Evolutionary conservation across 139 green algal genomes (phyloP).

Genomic region (Chlorella vulgaris): DNA sequence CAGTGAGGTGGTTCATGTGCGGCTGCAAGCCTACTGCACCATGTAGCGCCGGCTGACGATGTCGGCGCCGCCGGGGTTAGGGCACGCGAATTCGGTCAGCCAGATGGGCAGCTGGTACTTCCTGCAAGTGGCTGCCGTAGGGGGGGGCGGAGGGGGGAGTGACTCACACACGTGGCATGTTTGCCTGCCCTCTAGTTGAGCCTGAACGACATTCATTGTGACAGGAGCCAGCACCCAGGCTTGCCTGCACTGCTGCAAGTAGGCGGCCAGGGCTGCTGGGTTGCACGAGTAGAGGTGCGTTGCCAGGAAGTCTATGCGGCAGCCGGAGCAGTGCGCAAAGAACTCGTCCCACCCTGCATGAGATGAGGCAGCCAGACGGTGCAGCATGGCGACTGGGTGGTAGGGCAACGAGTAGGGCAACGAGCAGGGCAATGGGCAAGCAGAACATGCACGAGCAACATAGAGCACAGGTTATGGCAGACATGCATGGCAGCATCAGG

Average conservation of each 20-base stretch:
- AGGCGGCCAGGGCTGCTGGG: neutral
- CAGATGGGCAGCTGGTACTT: slow-evolving; percentile 36
- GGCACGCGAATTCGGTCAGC: slow-evolving; percentile 42
- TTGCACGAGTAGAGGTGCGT: slow-evolving; percentile 38
- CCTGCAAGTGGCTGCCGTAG: slow-evolving; percentile 1
- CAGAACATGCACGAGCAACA: too few relatives aligned
- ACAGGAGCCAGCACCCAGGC: neutral
- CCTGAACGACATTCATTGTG: neutral
- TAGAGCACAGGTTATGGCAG: neutral
- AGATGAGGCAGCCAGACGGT: neutral
- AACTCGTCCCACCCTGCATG: slow-evolving; percentile 32
- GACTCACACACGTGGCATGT: neutral
- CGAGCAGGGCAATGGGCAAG: too few relatives aligned
- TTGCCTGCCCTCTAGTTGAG: neutral
- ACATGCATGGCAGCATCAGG: neutral
- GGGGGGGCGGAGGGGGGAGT: neutral
- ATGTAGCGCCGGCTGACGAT: slow-evolving; percentile 5
- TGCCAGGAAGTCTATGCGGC: slow-evolving; percentile 38
- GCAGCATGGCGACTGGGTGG: neutral
- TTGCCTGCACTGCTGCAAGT: slow-evolving; percentile 17
- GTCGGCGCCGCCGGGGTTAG: slow-evolving; percentile 10
- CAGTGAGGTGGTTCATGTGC: too few relatives aligned
- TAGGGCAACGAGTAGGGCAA: neutral
- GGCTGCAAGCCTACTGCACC: too few relatives aligned
- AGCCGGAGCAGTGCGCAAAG: slow-evolving; percentile 30